Conservation (phyloP, 192 early-diverging fungal genomes). For the Podila verticillata region DNA sequence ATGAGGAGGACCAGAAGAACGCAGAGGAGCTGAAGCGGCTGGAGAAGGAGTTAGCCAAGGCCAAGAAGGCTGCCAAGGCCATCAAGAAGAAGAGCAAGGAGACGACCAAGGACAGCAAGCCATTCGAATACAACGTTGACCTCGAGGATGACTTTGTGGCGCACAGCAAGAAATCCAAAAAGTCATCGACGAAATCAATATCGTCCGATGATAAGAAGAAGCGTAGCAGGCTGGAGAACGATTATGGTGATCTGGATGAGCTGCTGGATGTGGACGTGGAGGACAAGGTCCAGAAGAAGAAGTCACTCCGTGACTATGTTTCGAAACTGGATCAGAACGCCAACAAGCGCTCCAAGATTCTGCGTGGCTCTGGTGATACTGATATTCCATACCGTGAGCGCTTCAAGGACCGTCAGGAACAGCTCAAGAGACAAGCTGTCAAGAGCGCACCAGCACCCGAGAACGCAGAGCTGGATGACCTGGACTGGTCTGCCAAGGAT, state of each 20-base stretch:
- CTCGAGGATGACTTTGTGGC: conserved; percentile 50
- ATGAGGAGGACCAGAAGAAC: conserved; percentile 1
- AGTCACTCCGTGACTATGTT: conserved; percentile 68
- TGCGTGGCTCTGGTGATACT: conserved; percentile 68
- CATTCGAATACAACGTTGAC: conserved; percentile 42
- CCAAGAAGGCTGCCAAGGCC: conserved; percentile 33
- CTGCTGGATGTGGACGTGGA: conserved; percentile 80
- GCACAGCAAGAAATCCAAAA: conserved; percentile 45
- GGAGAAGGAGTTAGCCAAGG: conserved; percentile 23
- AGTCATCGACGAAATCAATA: conserved; percentile 33
- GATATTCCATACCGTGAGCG: conserved; percentile 85
- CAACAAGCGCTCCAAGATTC: conserved; percentile 55
- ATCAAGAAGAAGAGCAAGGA: conserved; percentile 13
- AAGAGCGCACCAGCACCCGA: conserved; percentile 57
- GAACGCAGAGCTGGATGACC: conserved; percentile 65
- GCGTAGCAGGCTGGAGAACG: conserved; percentile 43
- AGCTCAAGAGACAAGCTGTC: conserved; percentile 41
- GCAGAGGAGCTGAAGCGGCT: conserved; percentile 14
- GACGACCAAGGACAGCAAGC: conserved; percentile 10
- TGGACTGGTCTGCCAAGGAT: conserved; percentile 69
- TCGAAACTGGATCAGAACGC: conserved; percentile 69
- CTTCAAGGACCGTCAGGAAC: conserved; percentile 50
- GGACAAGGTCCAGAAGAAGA: conserved; percentile 79
- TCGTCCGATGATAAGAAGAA: conserved; percentile 29
- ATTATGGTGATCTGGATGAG: conserved; percentile 82